A percentile compares a stretch with the other conserved stretches of the same genome.
These are phyloP conservation scores for Xylaria cubensis DNA, from an alignment of 495 filamentous ascomycete genomes.

Conservation along the genomic window DNA sequence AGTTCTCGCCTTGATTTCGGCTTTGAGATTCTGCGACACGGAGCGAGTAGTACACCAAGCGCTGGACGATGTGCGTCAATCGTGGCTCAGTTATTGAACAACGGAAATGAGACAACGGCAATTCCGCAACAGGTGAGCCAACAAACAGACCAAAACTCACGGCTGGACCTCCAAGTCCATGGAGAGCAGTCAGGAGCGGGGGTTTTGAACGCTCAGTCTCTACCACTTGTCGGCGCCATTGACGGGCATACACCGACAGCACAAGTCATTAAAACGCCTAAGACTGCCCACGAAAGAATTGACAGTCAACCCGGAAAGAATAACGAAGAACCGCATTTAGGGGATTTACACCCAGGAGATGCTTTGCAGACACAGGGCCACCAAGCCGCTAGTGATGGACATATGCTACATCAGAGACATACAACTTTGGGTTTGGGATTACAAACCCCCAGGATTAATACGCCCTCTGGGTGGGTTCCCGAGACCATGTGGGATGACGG, in stretches of 20 bases:
- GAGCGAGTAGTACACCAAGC: background rate
- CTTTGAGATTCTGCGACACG: slow-evolving; percentile 7
- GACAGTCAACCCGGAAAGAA: background rate
- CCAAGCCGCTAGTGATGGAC: background rate
- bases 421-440: background rate
- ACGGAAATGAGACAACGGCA: background rate
- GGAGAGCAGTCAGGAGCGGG: background rate
- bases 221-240: background rate
- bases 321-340: background rate
- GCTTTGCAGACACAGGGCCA: background rate
- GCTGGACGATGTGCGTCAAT: slow-evolving; percentile 12
- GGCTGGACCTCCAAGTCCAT: background rate
- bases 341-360: background rate
- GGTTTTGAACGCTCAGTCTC: background rate
- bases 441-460: background rate
- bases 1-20: slow-evolving; percentile 15
- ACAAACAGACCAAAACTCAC: background rate
- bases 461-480: background rate
- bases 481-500: slow-evolving; percentile 6
- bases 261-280: background rate
- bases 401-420: background rate
- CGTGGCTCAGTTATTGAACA: slow-evolving; percentile 11
- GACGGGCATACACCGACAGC: background rate
- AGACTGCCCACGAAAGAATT: too few species aligned
- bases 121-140: background rate